Conservation (phyloP, 1,284 basidiomycete genomes). For the Phellinidium pouzarii region DNA sequence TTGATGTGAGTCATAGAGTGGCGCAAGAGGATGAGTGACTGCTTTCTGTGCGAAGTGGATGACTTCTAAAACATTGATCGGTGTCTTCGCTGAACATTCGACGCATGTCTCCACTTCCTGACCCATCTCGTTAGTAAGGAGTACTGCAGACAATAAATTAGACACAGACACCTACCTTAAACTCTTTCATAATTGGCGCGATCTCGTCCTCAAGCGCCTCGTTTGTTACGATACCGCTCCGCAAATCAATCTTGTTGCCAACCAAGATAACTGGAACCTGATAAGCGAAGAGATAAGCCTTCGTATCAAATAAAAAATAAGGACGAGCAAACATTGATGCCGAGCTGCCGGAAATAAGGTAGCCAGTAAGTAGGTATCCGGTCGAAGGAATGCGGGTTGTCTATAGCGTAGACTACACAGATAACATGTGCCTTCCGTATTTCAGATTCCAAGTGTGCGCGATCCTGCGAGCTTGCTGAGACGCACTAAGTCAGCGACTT, state of each 20-base stretch:
- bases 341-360: slow-evolving; percentile 92
- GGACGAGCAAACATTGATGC: slow-evolving; percentile 70
- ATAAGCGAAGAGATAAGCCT: slow-evolving; percentile 14
- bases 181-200: slow-evolving; percentile 92
- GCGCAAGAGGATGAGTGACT: slow-evolving; percentile 94
- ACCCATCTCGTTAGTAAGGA: slow-evolving; percentile 15
- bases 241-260: slow-evolving; percentile 96
- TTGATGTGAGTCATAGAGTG: slow-evolving; percentile 93
- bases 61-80: slow-evolving; percentile 94
- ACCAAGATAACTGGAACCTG: slow-evolving; percentile 96
- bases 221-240: slow-evolving; percentile 90
- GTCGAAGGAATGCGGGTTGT: slow-evolving; percentile 93
- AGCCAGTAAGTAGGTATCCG: slow-evolving; percentile 98
- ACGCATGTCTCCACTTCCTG: slow-evolving; percentile 98
- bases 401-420: slow-evolving; percentile 94
- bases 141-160: slow-evolving; percentile 8
- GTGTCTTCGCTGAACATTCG: slow-evolving; percentile 88
- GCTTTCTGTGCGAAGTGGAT: slow-evolving; percentile 99
- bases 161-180: slow-evolving; percentile 64
- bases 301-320: slow-evolving; percentile 13
- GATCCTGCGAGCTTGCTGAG: slow-evolving; percentile 70
- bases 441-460: slow-evolving; percentile 87
- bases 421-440: slow-evolving; percentile 97
- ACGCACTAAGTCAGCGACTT: slow-evolving; percentile 6
- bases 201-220: slow-evolving; percentile 93